These are phyloP conservation scores for Bonia amplexicaulis DNA, from an alignment of 176 grass and related monocot species.

Conservation along the genomic window DNA sequence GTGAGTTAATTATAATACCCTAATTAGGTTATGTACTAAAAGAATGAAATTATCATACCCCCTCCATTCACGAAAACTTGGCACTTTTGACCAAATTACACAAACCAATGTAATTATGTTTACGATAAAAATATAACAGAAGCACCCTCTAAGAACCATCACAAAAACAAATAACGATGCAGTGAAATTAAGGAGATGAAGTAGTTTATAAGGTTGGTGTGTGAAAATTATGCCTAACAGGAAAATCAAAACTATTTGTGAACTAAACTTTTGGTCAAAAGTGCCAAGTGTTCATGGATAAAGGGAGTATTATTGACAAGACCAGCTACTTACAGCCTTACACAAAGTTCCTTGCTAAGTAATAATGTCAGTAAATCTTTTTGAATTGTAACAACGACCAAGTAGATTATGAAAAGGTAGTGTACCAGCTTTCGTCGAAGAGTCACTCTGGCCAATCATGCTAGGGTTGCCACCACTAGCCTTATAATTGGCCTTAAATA, in stretches of 20 bases:
- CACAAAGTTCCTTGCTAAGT: background rate
- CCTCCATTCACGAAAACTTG: background rate
- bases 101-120: background rate
- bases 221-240: background rate
- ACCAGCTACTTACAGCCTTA: background rate
- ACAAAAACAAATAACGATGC: background rate
- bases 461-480: slow-evolving; percentile 37
- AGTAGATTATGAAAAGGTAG: slow-evolving; percentile 17
- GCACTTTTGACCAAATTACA: background rate
- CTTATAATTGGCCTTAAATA: slow-evolving; percentile 60
- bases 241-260: background rate
- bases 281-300: background rate
- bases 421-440: slow-evolving; percentile 55
- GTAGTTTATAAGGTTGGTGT: background rate
- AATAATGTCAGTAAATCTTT: background rate
- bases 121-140: background rate
- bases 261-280: background rate
- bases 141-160: background rate
- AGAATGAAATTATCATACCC: background rate
- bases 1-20: background rate
- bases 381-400: background rate
- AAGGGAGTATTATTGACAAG: background rate
- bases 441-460: slow-evolving; percentile 41
- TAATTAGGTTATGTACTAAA: background rate
- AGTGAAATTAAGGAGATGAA: background rate